These are phyloP conservation scores for Boletus huronensis DNA, from an alignment of 768 basidiomycete species.

Conservation along the genomic window DNA sequence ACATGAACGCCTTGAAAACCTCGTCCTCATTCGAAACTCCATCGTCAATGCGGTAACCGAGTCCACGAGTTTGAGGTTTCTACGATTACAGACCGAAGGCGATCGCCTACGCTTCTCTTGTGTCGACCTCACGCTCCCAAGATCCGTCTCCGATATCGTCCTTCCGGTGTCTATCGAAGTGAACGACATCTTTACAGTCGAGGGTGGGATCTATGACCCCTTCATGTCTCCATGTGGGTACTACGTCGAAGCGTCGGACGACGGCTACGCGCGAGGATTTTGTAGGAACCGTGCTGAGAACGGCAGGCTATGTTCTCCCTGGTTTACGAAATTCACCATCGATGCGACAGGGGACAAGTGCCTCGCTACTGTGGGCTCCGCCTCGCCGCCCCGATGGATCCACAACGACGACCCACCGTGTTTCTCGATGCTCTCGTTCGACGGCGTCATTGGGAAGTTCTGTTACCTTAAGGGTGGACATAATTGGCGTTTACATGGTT, in stretches of 20 bases:
- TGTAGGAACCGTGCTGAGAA: not conserved
- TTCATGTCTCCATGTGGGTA: not conserved
- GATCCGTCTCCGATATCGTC: not conserved
- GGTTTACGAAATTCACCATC: constrained; percentile 6
- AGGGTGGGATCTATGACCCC: not conserved
- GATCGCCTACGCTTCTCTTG: not conserved
- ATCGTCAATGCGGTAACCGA: not conserved
- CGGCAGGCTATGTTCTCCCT: too few species aligned
- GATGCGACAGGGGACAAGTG: constrained; percentile 1
- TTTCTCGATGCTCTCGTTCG: not conserved
- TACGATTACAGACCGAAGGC: not conserved
- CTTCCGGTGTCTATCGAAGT: not conserved
- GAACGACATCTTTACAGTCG: constrained; percentile 1
- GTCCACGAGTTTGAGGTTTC: not conserved
- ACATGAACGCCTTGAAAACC: not conserved
- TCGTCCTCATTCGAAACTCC: constrained; percentile 5
- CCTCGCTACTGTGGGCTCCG: not conserved
- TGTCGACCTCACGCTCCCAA: not conserved
- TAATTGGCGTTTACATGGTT: not conserved
- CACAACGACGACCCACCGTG: not conserved
- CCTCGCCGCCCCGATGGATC: not conserved
- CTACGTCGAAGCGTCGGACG: constrained; percentile 1
- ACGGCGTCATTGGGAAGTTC: not conserved
- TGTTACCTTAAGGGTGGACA: not conserved
- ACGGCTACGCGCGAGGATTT: constrained; percentile 4